These are phyloP conservation scores for Seminavis robusta DNA, from an alignment of 108 stramenopile species.

Conservation along the genomic window DNA sequence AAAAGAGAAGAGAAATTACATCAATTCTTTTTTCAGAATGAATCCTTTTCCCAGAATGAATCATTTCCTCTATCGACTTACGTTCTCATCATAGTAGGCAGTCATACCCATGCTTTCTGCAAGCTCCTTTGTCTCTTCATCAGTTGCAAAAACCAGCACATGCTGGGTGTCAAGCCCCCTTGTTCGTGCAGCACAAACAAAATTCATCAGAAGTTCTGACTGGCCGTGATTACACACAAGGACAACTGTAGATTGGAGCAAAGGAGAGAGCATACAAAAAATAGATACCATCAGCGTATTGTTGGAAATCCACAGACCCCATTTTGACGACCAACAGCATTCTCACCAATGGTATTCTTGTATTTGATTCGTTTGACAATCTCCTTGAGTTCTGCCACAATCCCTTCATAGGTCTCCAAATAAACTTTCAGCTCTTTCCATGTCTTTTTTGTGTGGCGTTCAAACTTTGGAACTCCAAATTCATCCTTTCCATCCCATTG, in stretches of 20 bases:
- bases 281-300: too few relatives aligned
- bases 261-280: too few relatives aligned
- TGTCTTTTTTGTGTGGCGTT: constrained; percentile 19
- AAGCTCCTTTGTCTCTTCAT: constrained; percentile 19
- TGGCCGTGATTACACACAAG: constrained; percentile 58
- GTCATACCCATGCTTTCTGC: constrained; percentile 11
- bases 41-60: too few relatives aligned
- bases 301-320: too few relatives aligned
- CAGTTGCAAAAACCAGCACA: constrained; percentile 32
- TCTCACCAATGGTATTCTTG: constrained; percentile 41
- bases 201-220: constrained; percentile 64
- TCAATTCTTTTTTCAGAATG: too few relatives aligned
- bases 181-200: constrained; percentile 37
- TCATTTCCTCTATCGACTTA: too few relatives aligned
- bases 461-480: constrained; percentile 37
- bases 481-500: constrained; percentile 47
- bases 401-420: constrained; percentile 33
- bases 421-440: constrained; percentile 44
- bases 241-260: too few relatives aligned
- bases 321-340: too few relatives aligned
- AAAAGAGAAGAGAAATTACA: too few relatives aligned
- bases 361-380: constrained; percentile 38
- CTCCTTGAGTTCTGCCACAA: constrained; percentile 29
- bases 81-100: constrained; percentile 23
- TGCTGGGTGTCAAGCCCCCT: constrained; percentile 10